Evolutionary conservation across 306 rosid genomes (phyloP).

Genomic region (Rosa multiflora): DNA sequence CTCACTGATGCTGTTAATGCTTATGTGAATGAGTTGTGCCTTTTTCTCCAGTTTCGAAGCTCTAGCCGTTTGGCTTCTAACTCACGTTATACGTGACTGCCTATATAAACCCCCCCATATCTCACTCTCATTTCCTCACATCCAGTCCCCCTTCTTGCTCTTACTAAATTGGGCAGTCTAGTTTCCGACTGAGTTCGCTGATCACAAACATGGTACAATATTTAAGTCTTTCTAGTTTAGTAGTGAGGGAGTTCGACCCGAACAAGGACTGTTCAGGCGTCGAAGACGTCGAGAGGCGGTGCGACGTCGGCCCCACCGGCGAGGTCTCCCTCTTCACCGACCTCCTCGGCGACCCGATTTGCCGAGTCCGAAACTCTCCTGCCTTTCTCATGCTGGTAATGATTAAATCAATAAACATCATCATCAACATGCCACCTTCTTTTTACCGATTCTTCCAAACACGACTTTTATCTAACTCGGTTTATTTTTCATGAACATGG

Average conservation of each 20-base stretch:
- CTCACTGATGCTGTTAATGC: neutral
- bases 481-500: neutral
- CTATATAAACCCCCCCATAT: constrained; percentile 34
- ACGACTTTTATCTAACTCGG: neutral
- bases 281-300: constrained; percentile 70
- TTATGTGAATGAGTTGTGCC: neutral
- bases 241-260: constrained; percentile 57
- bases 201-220: neutral
- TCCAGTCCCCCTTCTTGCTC: neutral
- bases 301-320: constrained; percentile 82
- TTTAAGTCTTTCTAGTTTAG: neutral
- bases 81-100: constrained; percentile 37
- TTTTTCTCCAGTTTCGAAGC: constrained; percentile 27
- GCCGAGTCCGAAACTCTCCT: constrained; percentile 97
- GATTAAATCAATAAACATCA: neutral
- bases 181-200: neutral
- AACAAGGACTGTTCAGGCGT: constrained; percentile 48
- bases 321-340: constrained; percentile 76
- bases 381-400: constrained; percentile 88
- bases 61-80: constrained; percentile 30
- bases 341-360: constrained; percentile 89
- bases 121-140: neutral
- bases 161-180: neutral
- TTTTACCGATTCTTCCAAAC: neutral
- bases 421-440: neutral